Evolutionary conservation across 139 green algal genomes (phyloP).

Genomic region (Chlorella sp.): DNA sequence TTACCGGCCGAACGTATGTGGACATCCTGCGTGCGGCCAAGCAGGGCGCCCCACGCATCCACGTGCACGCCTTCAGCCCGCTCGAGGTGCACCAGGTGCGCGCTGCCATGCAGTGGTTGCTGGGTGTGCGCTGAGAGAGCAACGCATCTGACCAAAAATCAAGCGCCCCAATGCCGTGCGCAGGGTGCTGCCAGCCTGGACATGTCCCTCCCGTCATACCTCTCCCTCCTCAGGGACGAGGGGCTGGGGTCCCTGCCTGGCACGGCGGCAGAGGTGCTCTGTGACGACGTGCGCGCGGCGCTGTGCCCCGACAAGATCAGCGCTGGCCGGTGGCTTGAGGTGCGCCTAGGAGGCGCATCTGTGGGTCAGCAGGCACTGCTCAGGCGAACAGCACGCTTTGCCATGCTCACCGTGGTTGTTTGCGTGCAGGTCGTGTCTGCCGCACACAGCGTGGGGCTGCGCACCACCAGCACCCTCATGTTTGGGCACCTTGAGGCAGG

Average conservation of each 20-base stretch:
- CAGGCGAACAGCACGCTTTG: too few species aligned
- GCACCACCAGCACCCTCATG: conserved; percentile 86
- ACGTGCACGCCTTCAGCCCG: conserved; percentile 84
- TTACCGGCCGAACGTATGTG: conserved; percentile 78
- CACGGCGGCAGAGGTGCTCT: conserved; percentile 85
- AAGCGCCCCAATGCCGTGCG: too few species aligned
- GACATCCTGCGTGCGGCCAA: conserved; percentile 67
- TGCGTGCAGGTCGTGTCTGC: conserved; percentile 58
- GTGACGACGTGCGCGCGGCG: conserved; percentile 48
- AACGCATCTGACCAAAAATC: too few species aligned
- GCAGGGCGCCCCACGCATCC: conserved; percentile 60
- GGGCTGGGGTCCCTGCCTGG: conserved; percentile 77
- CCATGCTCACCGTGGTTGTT: too few species aligned
- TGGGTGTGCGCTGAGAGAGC: too few species aligned
- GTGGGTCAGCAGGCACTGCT: too few species aligned
- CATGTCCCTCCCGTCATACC: conserved; percentile 37
- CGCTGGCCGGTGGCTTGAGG: conserved; percentile 52
- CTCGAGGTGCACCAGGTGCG: conserved; percentile 57
- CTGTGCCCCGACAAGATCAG: conserved; percentile 88
- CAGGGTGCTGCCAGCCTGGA: conserved; percentile 62
- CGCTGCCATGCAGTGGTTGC: too few species aligned
- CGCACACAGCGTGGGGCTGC: conserved; percentile 70
- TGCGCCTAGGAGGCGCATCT: conserved; percentile 8
- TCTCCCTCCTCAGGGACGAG: conserved; percentile 43
- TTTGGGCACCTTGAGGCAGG: conserved; percentile 73